Base-by-base conservation (phyloP, 768 basidiomycete genomes). In the Candolleomyces efflorescens region DNA sequence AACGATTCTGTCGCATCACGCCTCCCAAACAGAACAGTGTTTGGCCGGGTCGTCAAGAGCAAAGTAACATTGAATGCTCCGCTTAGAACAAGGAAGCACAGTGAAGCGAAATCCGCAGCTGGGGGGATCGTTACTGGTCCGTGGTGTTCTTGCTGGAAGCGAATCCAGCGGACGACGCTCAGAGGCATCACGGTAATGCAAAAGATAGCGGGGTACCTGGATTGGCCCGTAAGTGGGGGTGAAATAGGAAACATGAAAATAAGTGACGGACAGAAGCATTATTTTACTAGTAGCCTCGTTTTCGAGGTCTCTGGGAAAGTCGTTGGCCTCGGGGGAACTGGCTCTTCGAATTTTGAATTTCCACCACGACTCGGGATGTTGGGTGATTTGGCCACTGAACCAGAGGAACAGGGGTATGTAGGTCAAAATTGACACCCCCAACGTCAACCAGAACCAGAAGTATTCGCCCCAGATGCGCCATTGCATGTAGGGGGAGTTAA, bases 371-470 rank as follows among this genome's bases (percentile, higher is more conserved):
- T 63, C 47, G 12, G 66, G 62, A 54, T 69, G 62, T n/a, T 70
- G 62, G 20, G 61, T 62, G 54, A 77, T 65, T 61, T 72, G 71
- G 3, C 74, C 73, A 17, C 68, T 61, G 13, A 67, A 66, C 67
- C 73, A 72, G 55, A 77, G 65, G 61, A 69, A 77, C 12, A 77
- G 68, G 0, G 71, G 68, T 49, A 72, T 60, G 58, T 78, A 79
- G 2, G 69, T 55, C 2, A 71, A n/a, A 18, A 68, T 53, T 4
- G 75, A 76, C 44, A 71, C 57, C 27, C 64, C 60, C 7, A 78
- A 65, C 4, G 77, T 69, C 37, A 75, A 43, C 79, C 79, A 78
- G 41, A 79, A 67, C 79, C 79, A 79, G 13, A 76, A 24, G 53
- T 79, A 79, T 63, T 78, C 77, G 1, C 74, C 77, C 47, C 59